Base-by-base conservation (phyloP, 495 filamentous ascomycete genomes). In the Hypoxylon intermedium region DNA sequence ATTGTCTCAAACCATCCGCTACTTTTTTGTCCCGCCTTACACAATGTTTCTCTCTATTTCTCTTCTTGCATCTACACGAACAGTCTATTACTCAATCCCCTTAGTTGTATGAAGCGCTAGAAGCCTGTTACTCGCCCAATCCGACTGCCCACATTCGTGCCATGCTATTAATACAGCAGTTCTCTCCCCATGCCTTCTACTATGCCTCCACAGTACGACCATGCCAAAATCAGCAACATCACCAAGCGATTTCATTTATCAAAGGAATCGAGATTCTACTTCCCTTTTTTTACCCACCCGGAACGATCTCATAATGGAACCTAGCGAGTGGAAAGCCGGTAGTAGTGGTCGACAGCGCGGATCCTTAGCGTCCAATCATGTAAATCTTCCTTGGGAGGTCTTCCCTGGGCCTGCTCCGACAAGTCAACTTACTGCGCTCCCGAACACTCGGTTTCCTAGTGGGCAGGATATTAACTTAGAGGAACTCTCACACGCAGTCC, bases 201-300 rank as follows among this genome's bases (percentile, higher is more conserved):
- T 41, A 20, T 26, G 4, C 31, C 20, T 45, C 12, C 28, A 20
- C 50, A 49, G 16, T 9, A 54, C 30, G 40, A 57, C 41, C 52
- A 62, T 62, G 54, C 36, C 15, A 48, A 19, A 55, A 42, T 34
- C 37, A 12, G 19, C 12, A 33, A 54, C 36, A 49, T 67, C 62
- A 13, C 62, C 67, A 18, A 71, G 62, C 47, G 40, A 58, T 12
- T 69, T 69, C 60, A 71, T 71, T n/a, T 67, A 67, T 28, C 24
- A 37, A 4, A 37, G 37, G 20, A n/a, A 15, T 52, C 41, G 16
- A 48, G 12, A 3, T 41, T 42, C 34, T 28, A 38, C 20, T 41
- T 9, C 16, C 19, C 18, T 15, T 13, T 6, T 5, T 24, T 24
- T 28, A 18, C 20, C 54, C n/a, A 31, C 18, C 1, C 23, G 1